Percentiles rank a stretch among this genome's conserved stretches.
Conservation (phyloP, 1,139 yeast genomes). For the Pichia sp. region DNA sequence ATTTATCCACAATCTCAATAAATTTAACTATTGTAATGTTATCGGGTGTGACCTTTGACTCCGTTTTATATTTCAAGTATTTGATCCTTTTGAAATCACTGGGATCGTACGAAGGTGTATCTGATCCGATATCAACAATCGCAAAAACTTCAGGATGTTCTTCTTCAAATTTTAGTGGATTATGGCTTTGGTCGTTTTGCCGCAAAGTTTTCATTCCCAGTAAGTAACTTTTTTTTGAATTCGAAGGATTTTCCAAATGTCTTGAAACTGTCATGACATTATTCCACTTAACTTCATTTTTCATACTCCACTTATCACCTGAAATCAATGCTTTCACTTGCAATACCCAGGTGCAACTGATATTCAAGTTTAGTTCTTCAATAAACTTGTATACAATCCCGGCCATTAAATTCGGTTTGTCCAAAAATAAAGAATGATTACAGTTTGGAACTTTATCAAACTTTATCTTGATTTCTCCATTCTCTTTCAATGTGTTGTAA, state of each 20-base stretch:
- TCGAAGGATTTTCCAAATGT: constrained; percentile 27
- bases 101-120: constrained; percentile 70
- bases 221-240: constrained; percentile 40
- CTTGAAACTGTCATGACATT: constrained; percentile 42
- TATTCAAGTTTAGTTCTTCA: constrained; percentile 26
- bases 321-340: constrained; percentile 46
- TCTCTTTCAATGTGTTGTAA: constrained; percentile 9
- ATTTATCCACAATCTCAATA: constrained; percentile 43
- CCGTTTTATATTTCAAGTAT: constrained; percentile 70
- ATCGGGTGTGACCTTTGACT: constrained; percentile 71
- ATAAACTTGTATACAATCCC: constrained; percentile 57
- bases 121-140: constrained; percentile 67
- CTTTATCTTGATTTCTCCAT: constrained; percentile 10
- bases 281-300: constrained; percentile 69
- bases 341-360: constrained; percentile 36
- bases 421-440: constrained; percentile 60
- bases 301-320: constrained; percentile 73
- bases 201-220: constrained; percentile 72
- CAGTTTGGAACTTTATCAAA: constrained; percentile 39
- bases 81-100: constrained; percentile 40
- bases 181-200: constrained; percentile 54
- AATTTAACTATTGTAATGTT: constrained; percentile 50
- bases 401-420: constrained; percentile 57
- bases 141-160: constrained; percentile 44
- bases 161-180: constrained; percentile 47